Evolutionary conservation across 2,329 filamentous ascomycete genomes (phyloP).

Genomic region (Ascochyta clinopodiicola): DNA sequence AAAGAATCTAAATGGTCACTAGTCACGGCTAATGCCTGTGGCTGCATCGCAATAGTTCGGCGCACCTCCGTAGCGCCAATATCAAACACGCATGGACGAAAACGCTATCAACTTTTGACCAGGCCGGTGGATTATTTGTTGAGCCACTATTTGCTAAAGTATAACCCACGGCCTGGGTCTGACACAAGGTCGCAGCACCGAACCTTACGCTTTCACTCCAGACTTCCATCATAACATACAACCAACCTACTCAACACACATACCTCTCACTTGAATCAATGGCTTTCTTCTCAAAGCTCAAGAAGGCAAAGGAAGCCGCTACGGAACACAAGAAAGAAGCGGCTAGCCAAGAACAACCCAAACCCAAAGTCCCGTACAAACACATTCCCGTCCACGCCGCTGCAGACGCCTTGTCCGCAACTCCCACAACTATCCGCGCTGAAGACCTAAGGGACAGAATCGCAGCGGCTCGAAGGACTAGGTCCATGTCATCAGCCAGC

Average conservation of each 20-base stretch:
- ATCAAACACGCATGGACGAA: conserved; percentile 19
- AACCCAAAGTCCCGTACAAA: conserved; percentile 31
- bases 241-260: background rate
- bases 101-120: conserved; percentile 15
- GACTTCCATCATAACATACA: background rate
- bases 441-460: conserved; percentile 28
- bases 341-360: conserved; percentile 19
- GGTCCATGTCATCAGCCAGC: conserved; percentile 10
- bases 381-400: conserved; percentile 38
- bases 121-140: conserved; percentile 13
- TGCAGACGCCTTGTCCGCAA: conserved; percentile 30
- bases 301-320: conserved; percentile 39
- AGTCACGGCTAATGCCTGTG: conserved; percentile 14
- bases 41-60: conserved; percentile 20
- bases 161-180: conserved; percentile 7
- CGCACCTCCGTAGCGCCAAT: conserved; percentile 12
- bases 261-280: conserved; percentile 21
- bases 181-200: background rate
- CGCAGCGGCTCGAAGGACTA: conserved; percentile 23
- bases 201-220: background rate
- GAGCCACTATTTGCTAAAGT: conserved; percentile 13
- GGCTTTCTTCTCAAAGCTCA: conserved; percentile 43
- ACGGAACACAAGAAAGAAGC: conserved; percentile 32
- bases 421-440: conserved; percentile 19
- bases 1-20: conserved; percentile 6